Base-by-base conservation (phyloP, 768 basidiomycete genomes). In the Tulasnella sp. region DNA sequence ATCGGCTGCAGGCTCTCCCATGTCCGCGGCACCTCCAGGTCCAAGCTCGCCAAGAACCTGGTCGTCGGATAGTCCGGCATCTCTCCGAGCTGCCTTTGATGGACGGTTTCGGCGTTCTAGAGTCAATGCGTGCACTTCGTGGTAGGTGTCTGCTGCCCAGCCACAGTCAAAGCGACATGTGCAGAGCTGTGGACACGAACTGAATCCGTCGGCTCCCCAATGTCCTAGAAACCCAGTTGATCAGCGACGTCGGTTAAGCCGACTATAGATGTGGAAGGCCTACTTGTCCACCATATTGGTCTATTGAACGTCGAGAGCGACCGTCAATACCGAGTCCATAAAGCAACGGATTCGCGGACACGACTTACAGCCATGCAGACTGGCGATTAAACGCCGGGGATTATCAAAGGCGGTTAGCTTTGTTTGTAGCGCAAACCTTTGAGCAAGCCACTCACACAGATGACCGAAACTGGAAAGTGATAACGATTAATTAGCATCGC, bases 91-190 rank as follows among this genome's bases (percentile, higher is more conserved):
- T 7, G 37, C 25, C 25, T 39, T 70, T n/a, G 69, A 70, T 70
- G 69, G 69, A 14, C 69, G 69, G 40, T 70, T 70, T 42, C 40
- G 69, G n/a, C 69, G 36, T 42, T 70, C 69, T 9, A 70, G 69
- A n/a, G 69, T 70, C 8, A 70, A 25, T 12, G 69, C 69, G 25
- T 70, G 69, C 31, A 70, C 69, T 42, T 70, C 69, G 36, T 70
- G 22, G 36, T 38, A 70, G 1, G 69, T 70, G 37, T 70, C 69
- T 7, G 37, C 37, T 7, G 69, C 69, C 69, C 69, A 70, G 36
- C 69, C 69, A 15, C 69, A 70, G 29, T 70, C 69, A 36, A 70
- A 70, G 15, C 69, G 69, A 38, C 69, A 70, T 42, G 37, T 70
- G 19, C 69, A 70, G 37, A 70, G 69, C 7, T 38, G 37, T 19